Percentiles rank a stretch among this genome's conserved stretches.
phyloP scores from a whole-genome alignment of 805 yeast species.

The Metschnikowia baotianmanensis region DNA sequence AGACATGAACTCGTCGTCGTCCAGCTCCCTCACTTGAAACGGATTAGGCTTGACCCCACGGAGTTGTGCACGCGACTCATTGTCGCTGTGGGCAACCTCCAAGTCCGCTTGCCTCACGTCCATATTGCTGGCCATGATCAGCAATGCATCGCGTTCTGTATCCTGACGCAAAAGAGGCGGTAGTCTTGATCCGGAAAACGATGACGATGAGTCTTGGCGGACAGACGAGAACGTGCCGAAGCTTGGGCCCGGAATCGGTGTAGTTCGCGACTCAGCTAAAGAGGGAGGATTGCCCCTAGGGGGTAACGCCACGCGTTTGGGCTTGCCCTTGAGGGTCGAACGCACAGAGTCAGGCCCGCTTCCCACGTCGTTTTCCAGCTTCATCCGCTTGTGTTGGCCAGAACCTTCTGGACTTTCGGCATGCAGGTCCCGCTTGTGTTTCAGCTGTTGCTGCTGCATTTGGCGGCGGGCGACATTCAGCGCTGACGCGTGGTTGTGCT shows the following conservation, averaged over 20 bases:
- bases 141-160: slow-evolving; percentile 40
- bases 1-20: slow-evolving; percentile 35
- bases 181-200: slow-evolving; percentile 7
- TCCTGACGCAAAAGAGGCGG: slow-evolving; percentile 31
- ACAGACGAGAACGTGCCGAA: slow-evolving; percentile 29
- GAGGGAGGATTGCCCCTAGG: slow-evolving; percentile 23
- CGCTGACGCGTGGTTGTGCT: slow-evolving; percentile 47
- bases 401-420: neutral
- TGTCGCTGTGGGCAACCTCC: slow-evolving; percentile 32
- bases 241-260: slow-evolving; percentile 33
- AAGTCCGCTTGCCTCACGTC: slow-evolving; percentile 37
- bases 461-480: slow-evolving; percentile 36
- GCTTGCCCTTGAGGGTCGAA: slow-evolving; percentile 26
- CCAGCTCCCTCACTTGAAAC: slow-evolving; percentile 9
- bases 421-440: slow-evolving; percentile 5
- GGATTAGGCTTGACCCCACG: slow-evolving; percentile 3
- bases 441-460: slow-evolving; percentile 12
- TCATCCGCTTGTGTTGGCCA: slow-evolving; percentile 14
- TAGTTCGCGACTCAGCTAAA: slow-evolving; percentile 33
- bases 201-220: slow-evolving; percentile 8
- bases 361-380: slow-evolving; percentile 1
- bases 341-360: neutral
- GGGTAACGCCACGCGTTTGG: slow-evolving; percentile 30
- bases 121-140: slow-evolving; percentile 32
- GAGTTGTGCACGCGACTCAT: slow-evolving; percentile 16